phyloP scores from a whole-genome alignment of 139 green algal species.

The Coccomyxa sp. region DNA sequence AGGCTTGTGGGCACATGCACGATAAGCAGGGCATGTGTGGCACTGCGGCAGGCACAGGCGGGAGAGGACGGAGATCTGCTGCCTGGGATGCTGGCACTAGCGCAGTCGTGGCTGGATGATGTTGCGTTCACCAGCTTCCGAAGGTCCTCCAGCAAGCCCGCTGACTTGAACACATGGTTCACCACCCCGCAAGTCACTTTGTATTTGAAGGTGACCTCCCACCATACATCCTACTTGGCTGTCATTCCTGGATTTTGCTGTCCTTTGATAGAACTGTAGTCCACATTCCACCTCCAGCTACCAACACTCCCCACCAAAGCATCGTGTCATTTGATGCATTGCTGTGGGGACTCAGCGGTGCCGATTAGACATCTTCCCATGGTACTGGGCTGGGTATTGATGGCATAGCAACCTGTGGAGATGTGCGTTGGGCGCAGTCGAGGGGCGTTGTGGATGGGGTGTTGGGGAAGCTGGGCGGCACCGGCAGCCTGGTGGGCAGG shows the following conservation, averaged over 20 bases:
- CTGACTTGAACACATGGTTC: not conserved
- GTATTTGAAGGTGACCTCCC: constrained; percentile 1
- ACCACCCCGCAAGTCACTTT: not conserved
- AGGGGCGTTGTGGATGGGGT: not conserved
- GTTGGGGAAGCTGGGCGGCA: not conserved
- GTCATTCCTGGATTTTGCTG: no score
- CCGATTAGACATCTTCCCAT: no score
- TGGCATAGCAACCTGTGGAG: no score
- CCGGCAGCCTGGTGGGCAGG: not conserved
- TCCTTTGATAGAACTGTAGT: no score
- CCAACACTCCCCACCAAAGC: no score
- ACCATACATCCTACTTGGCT: not conserved
- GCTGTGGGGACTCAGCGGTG: no score
- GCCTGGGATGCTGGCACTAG: constrained; percentile 35
- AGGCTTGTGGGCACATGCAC: no score
- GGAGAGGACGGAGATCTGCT: constrained; percentile 22
- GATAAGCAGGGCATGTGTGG: no score
- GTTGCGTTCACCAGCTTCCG: constrained; percentile 31
- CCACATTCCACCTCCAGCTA: no score
- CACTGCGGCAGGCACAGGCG: constrained; percentile 17
- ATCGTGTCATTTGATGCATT: no score
- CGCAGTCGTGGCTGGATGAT: constrained; percentile 33
- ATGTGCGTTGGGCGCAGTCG: not conserved
- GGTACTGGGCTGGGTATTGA: no score
- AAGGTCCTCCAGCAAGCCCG: not conserved